Percentiles rank a stretch among this genome's conserved stretches.
phyloP scores from a whole-genome alignment of 2,329 filamentous ascomycete species.

The Colletotrichum viniferum region DNA sequence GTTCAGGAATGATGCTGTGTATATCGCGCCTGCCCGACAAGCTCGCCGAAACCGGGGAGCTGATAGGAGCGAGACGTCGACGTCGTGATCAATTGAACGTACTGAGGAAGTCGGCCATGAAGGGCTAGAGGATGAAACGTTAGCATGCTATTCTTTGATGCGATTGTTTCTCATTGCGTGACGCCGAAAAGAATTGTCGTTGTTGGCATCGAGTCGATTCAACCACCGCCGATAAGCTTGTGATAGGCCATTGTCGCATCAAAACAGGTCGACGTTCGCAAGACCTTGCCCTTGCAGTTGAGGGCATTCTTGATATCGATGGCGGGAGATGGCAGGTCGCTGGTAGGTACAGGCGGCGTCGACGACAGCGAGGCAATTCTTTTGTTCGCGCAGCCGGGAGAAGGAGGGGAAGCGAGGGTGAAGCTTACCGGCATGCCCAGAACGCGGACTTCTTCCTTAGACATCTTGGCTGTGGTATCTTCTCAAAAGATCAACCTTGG shows the following conservation, averaged over 20 bases:
- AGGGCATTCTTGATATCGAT: slow-evolving; percentile 1
- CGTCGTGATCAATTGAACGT: slow-evolving; percentile 55
- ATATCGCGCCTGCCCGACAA: neutral
- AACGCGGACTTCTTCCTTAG: slow-evolving; percentile 55
- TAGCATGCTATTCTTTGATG: slow-evolving; percentile 28
- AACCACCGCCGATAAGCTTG: neutral
- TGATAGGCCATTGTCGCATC: neutral
- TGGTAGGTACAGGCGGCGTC: slow-evolving; percentile 23
- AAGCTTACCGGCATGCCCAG: slow-evolving; percentile 71
- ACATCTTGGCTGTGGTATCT: slow-evolving; percentile 53
- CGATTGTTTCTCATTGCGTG: neutral
- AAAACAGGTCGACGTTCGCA: too few relatives aligned
- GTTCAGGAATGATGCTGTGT: neutral
- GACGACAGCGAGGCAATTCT: slow-evolving; percentile 29
- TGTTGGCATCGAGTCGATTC: neutral
- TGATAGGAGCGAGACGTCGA: neutral
- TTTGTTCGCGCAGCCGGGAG: slow-evolving; percentile 23
- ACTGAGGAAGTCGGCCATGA: slow-evolving; percentile 99
- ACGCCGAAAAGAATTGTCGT: neutral
- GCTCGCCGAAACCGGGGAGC: neutral
- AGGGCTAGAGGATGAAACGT: slow-evolving; percentile 66
- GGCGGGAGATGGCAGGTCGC: neutral
- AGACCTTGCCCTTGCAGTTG: neutral
- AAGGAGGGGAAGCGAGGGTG: slow-evolving; percentile 13
- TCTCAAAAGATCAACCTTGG: slow-evolving; percentile 48